Conservation (phyloP, 2,329 filamentous ascomycete species). For the Calonectria naviculata region DNA sequence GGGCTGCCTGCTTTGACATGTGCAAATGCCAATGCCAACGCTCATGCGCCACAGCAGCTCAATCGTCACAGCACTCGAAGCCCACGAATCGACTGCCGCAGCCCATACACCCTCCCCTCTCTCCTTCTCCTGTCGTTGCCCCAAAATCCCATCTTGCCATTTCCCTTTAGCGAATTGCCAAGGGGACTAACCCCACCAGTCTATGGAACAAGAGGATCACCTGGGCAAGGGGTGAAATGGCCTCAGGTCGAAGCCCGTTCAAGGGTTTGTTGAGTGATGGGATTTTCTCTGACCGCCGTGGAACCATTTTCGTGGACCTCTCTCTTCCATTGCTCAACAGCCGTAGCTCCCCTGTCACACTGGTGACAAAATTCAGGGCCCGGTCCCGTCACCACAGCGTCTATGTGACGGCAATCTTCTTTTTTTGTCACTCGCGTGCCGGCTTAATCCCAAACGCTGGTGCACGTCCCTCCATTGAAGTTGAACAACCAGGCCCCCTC, state of each 20-base stretch:
- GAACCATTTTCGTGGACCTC: background rate
- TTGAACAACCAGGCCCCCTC: background rate
- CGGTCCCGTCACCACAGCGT: too few species aligned
- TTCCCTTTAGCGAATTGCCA: slow-evolving; percentile 4
- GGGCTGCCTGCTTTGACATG: background rate
- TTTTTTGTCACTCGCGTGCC: too few species aligned
- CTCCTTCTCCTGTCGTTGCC: background rate
- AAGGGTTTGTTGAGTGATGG: background rate
- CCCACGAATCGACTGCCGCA: background rate
- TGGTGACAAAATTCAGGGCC: too few species aligned
- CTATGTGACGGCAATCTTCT: too few species aligned
- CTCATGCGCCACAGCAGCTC: background rate
- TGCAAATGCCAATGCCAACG: background rate
- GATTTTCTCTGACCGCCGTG: background rate
- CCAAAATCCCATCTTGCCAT: background rate
- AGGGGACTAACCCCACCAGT: background rate
- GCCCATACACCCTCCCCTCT: background rate
- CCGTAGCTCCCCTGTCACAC: background rate
- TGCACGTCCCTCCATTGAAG: background rate
- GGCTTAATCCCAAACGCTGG: background rate
- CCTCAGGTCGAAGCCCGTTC: background rate
- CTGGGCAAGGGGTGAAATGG: background rate
- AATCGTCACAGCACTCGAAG: background rate
- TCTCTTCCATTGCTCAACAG: background rate
- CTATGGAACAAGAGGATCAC: background rate